Evolutionary conservation across 164 flowering plant species (phyloP).

Genomic region (Pachysandra terminalis): DNA sequence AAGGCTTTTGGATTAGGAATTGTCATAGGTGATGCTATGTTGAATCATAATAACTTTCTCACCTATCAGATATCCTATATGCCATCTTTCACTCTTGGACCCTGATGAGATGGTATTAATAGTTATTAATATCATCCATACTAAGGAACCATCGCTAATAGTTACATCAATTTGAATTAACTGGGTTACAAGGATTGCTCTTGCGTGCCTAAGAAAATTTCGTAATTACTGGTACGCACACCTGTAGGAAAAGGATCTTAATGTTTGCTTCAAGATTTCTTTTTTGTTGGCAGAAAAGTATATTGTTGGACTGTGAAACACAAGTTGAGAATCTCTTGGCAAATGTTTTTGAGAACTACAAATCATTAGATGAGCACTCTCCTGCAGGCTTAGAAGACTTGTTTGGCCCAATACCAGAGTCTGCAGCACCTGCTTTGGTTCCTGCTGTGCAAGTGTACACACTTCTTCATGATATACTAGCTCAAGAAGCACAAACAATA

Average conservation of each 20-base stretch:
- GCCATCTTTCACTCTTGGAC: too few relatives aligned
- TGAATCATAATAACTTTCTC: not conserved
- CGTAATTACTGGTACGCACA: not conserved
- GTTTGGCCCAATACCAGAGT: constrained; percentile 49
- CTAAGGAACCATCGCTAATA: too few relatives aligned
- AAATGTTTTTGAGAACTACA: constrained; percentile 78
- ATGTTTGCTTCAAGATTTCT: constrained; percentile 3
- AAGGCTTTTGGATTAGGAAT: not conserved
- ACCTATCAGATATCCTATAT: not conserved
- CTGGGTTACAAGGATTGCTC: not conserved
- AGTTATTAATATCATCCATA: too few relatives aligned
- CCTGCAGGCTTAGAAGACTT: constrained; percentile 64
- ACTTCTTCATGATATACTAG: constrained; percentile 81
- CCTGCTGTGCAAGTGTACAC: constrained; percentile 77
- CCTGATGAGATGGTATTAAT: too few relatives aligned
- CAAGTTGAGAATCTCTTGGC: constrained; percentile 76
- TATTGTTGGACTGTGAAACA: constrained; percentile 76
- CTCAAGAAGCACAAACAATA: constrained; percentile 69
- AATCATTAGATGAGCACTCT: constrained; percentile 74
- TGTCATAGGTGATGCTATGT: not conserved
- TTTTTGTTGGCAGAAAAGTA: constrained; percentile 60
- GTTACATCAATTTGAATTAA: too few relatives aligned
- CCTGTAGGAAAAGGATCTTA: not conserved
- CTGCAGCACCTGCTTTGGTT: constrained; percentile 73
- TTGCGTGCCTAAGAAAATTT: not conserved